These are phyloP conservation scores for Mycena indigotica DNA, from an alignment of 768 basidiomycete species.

Conservation along the genomic window DNA sequence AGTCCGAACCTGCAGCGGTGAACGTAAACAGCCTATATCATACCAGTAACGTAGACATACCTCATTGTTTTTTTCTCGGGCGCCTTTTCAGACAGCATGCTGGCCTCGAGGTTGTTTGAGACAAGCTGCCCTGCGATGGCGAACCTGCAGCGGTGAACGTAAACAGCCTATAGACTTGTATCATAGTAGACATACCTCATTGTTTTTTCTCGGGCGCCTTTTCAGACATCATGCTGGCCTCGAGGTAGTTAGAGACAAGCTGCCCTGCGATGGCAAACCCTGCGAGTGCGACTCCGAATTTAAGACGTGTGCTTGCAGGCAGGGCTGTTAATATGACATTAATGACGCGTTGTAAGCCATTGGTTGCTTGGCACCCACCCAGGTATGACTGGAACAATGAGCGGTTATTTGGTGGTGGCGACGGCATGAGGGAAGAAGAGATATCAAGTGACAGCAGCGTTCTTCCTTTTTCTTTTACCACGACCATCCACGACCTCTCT, in stretches of 20 bases:
- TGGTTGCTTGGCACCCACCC: conserved; percentile 28
- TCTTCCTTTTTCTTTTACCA: neutral
- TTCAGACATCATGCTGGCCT: conserved; percentile 39
- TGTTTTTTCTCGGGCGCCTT: conserved; percentile 16
- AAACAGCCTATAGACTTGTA: conserved; percentile 9
- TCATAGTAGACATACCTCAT: conserved; percentile 1
- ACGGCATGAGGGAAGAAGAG: conserved; percentile 12
- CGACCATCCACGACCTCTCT: conserved; percentile 2
- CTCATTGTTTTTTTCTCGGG: conserved; percentile 18
- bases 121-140: conserved; percentile 48
- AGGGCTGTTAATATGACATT: conserved; percentile 42
- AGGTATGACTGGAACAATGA: conserved; percentile 48
- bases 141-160: conserved; percentile 32
- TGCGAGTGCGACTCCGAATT: conserved; percentile 51
- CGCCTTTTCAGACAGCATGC: conserved; percentile 28
- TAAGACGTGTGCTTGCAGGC: conserved; percentile 54
- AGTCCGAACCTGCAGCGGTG: no score
- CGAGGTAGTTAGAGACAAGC: conserved; percentile 52
- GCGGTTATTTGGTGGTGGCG: conserved; percentile 22
- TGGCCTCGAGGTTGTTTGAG: conserved; percentile 56
- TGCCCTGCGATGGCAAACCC: conserved; percentile 50
- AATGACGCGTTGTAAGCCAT: conserved; percentile 6
- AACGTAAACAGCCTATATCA: neutral
- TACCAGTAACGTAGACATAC: neutral
- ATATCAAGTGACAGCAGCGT: no score